These are phyloP conservation scores for Paramecium sonneborni DNA, from an alignment of 73 alveolate species.

Conservation along the genomic window DNA sequence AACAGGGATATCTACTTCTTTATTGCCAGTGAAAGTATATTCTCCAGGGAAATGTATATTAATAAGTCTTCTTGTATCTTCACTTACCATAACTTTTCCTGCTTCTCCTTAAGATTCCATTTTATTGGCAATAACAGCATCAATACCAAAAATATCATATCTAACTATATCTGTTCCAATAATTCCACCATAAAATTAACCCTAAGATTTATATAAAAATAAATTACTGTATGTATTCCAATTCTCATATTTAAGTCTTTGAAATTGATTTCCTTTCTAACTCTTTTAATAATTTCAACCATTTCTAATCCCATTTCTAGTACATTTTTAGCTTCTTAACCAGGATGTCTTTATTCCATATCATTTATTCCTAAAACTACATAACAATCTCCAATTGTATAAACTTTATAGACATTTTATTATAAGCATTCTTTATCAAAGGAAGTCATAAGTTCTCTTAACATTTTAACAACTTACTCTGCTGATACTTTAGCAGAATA, in stretches of 20 bases:
- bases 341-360: conserved; percentile 54
- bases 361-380: conserved; percentile 59
- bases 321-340: conserved; percentile 59
- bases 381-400: conserved; percentile 66
- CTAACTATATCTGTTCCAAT: conserved; percentile 66
- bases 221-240: conserved; percentile 48
- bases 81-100: conserved; percentile 61
- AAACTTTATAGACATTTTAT: conserved; percentile 53
- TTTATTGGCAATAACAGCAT: conserved; percentile 61
- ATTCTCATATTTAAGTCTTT: conserved; percentile 59
- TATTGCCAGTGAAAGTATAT: neutral
- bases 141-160: conserved; percentile 60
- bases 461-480: conserved; percentile 81
- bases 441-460: conserved; percentile 43
- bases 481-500: conserved; percentile 80
- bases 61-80: conserved; percentile 50
- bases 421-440: conserved; percentile 61
- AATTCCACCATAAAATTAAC: conserved; percentile 57
- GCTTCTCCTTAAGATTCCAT: conserved; percentile 67
- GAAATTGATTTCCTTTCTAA: conserved; percentile 16
- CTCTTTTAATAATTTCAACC: conserved; percentile 40
- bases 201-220: neutral
- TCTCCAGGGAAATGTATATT: conserved; percentile 46
- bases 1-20: conserved; percentile 58
- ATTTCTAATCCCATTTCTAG: conserved; percentile 51